Conservation (phyloP, 768 basidiomycete species). For the Imleria badia region DNA sequence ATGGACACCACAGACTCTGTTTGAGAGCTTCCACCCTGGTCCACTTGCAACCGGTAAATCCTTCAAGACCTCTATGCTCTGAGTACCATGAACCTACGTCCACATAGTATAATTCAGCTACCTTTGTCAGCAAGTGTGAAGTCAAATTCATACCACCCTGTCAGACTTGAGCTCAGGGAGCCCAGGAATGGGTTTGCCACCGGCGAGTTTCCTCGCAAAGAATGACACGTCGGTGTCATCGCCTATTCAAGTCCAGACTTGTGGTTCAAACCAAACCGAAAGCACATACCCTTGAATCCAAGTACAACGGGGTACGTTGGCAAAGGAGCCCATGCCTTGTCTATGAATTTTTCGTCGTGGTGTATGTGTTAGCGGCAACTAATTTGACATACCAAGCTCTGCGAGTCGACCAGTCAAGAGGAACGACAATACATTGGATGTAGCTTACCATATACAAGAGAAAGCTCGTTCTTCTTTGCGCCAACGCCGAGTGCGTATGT, state of each 20-base stretch:
- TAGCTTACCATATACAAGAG: slow-evolving; percentile 66
- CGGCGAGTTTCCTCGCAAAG: slow-evolving; percentile 54
- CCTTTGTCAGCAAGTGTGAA: neutral
- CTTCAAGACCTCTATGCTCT: slow-evolving; percentile 77
- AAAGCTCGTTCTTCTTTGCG: slow-evolving; percentile 70
- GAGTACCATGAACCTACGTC: slow-evolving; percentile 72
- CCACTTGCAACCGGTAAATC: slow-evolving; percentile 76
- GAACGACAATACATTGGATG: neutral
- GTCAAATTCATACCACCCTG: slow-evolving; percentile 50
- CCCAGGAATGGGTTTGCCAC: slow-evolving; percentile 50
- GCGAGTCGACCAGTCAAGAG: neutral
- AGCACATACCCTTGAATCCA: slow-evolving; percentile 55
- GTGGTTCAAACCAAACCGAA: neutral
- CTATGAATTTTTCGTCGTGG: slow-evolving; percentile 31
- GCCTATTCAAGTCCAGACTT: slow-evolving; percentile 32
- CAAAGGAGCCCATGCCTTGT: slow-evolving; percentile 69
- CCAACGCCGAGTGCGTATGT: slow-evolving; percentile 81
- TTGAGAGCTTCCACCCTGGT: slow-evolving; percentile 73
- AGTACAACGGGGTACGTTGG: slow-evolving; percentile 88
- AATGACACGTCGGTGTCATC: slow-evolving; percentile 64
- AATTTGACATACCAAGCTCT: slow-evolving; percentile 51
- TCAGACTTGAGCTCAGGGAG: slow-evolving; percentile 71
- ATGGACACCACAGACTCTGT: slow-evolving; percentile 62
- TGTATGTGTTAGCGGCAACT: neutral
- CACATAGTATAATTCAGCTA: neutral